Evolutionary conservation across 2,329 filamentous ascomycete species (phyloP), one percentile per base, ranked within the genome.

Genomic region (Colletotrichum navitas): DNA sequence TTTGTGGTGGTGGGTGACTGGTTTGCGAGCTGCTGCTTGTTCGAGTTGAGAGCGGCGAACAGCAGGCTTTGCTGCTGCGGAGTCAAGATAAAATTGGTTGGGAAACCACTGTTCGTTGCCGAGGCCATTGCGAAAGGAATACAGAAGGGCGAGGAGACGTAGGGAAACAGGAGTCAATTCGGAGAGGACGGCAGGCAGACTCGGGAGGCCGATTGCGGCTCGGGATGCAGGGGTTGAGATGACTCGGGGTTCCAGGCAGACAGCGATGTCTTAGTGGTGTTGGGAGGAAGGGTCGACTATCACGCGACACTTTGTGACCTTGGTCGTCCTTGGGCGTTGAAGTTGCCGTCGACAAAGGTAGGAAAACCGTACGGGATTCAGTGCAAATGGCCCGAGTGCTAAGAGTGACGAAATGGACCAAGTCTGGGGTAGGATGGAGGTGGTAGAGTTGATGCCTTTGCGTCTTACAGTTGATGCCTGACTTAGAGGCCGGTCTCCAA

Each of bases 41-140:
- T 94, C 74, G 92, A 92, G 75, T 92, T 92, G 75, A 95, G 89
- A 56, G 93, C 92, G 71, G 92, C 91, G 74, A 93, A 90, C 55
- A 95, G 86, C 71, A 95, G 85, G 77, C 89, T 90, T 84, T 95
- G 92, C 81, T 95, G 92, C 78, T 93, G 89, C 74, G 91, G 90
- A 72, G 92, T 93, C 75, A 94, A 87, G 78, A 91, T 90, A 80
- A 93, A 91, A 78, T 88, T 87, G 74, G 83, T 81, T 73, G 84
- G 82, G 74, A 85, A 76, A 74, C 79, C 83, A 71, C 80, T 79
- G 71, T 79, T 76, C 45, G 84, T 82, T 67, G 86, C 84, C 76
- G 86, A 87, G 73, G 87, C 82, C 88, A 90, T 90, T 66, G 76
- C 76, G 77, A 76, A 67, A 65, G 66, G 59, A 59, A 67, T 67